A percentile compares a stretch with the other conserved stretches of the same genome.
Conservation (phyloP, 345 rosid species). For the Camelina laxa region DNA sequence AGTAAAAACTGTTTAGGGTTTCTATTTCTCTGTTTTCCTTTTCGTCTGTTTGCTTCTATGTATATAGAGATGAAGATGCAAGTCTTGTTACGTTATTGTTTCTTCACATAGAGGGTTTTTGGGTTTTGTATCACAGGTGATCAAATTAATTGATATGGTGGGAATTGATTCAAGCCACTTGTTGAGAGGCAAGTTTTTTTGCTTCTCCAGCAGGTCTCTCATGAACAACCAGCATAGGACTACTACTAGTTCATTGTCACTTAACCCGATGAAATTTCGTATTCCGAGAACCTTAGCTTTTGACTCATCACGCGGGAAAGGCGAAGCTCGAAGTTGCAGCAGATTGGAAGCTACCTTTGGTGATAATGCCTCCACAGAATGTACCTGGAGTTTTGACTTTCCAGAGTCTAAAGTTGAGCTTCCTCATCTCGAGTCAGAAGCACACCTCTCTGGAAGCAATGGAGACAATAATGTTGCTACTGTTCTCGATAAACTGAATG, state of each 20-base stretch:
- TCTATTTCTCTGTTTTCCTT: background rate
- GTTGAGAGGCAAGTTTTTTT: slow-evolving; percentile 34
- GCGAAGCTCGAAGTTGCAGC: slow-evolving; percentile 41
- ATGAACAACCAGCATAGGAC: background rate
- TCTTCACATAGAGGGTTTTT: background rate
- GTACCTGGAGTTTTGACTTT: slow-evolving; percentile 33
- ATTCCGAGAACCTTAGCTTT: slow-evolving; percentile 43
- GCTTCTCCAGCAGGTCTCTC: slow-evolving; percentile 30
- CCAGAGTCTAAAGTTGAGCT: slow-evolving; percentile 39
- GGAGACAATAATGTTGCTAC: slow-evolving; percentile 40
- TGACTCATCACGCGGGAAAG: slow-evolving; percentile 37
- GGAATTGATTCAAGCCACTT: slow-evolving; percentile 33
- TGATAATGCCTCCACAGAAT: slow-evolving; percentile 37
- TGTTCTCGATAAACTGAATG: slow-evolving; percentile 58
- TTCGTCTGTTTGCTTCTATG: background rate
- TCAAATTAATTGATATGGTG: slow-evolving; percentile 38
- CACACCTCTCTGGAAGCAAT: slow-evolving; percentile 33
- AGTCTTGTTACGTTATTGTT: background rate
- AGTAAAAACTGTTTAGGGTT: background rate
- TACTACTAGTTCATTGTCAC: background rate
- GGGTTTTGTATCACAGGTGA: slow-evolving; percentile 41
- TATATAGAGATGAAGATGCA: background rate
- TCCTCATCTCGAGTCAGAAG: slow-evolving; percentile 36
- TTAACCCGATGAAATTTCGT: slow-evolving; percentile 21
- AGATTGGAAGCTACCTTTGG: slow-evolving; percentile 36